These are phyloP conservation scores for Ceratobasidium sp. DNA, from an alignment of 1,284 basidiomycete genomes.

Conservation along the genomic window DNA sequence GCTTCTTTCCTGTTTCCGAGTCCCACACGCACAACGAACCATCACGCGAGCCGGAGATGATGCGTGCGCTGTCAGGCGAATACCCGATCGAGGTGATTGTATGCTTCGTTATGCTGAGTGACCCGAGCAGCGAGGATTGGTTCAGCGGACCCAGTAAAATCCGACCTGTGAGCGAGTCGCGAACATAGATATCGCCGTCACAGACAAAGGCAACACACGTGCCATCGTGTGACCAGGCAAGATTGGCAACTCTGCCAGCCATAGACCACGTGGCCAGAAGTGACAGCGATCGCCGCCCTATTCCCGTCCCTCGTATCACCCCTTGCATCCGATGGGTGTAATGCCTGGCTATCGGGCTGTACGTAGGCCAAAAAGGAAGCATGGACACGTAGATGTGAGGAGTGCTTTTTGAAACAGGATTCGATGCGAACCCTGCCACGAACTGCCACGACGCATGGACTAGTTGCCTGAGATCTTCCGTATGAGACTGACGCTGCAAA, in stretches of 20 bases:
- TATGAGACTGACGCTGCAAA: not conserved
- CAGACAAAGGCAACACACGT: not conserved
- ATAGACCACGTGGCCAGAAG: not conserved
- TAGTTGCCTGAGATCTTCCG: not conserved
- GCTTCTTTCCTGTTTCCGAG: not conserved
- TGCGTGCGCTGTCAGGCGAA: too few relatives aligned
- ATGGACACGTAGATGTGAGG: slow-evolving; percentile 13
- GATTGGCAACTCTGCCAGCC: not conserved
- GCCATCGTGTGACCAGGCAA: not conserved
- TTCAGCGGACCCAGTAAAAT: too few relatives aligned
- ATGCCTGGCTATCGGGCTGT: not conserved
- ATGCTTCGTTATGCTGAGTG: too few relatives aligned
- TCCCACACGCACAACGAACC: not conserved
- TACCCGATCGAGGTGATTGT: too few relatives aligned
- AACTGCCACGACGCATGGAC: not conserved
- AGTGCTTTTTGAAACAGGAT: not conserved
- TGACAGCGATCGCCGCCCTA: not conserved
- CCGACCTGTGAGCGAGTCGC: not conserved
- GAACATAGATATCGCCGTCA: not conserved
- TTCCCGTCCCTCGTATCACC: not conserved
- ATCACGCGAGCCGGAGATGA: not conserved
- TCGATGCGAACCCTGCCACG: not conserved
- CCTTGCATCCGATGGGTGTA: not conserved
- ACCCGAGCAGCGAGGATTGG: too few relatives aligned
- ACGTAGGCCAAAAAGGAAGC: slow-evolving; percentile 2